phyloP scores from a whole-genome alignment of 2,329 filamentous ascomycete species.

The Colletotrichum sp. region DNA sequence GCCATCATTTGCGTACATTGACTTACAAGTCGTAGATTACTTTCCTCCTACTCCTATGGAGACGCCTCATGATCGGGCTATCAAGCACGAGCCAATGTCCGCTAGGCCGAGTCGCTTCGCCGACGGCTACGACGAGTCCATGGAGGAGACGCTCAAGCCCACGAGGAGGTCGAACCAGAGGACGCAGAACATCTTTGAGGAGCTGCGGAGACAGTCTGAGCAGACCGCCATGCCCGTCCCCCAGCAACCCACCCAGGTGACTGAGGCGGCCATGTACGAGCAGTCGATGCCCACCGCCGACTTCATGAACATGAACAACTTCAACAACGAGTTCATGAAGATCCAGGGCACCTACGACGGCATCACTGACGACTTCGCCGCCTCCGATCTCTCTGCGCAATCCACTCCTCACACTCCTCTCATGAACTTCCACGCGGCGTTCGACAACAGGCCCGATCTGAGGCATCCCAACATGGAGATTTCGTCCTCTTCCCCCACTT shows the following conservation, averaged over 20 bases:
- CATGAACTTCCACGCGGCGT: conserved; percentile 46
- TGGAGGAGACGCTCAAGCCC: conserved; percentile 71
- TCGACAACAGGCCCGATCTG: conserved; percentile 49
- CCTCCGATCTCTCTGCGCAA: conserved; percentile 54
- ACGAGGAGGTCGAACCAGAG: conserved; percentile 46
- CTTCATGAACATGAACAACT: conserved; percentile 59
- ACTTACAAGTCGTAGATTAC: conserved; percentile 51
- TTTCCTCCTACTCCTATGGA: conserved; percentile 72
- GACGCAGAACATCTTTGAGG: conserved; percentile 60
- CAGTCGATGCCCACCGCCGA: conserved; percentile 58
- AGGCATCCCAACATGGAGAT: conserved; percentile 25
- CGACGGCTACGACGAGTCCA: conserved; percentile 67
- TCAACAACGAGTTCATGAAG: conserved; percentile 50
- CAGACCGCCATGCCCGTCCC: conserved; percentile 41
- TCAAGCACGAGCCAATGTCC: conserved; percentile 41
- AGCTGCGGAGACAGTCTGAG: conserved; percentile 62
- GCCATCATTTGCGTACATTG: neutral
- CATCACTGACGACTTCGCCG: conserved; percentile 38
- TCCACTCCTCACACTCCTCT: conserved; percentile 58
- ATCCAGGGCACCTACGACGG: conserved; percentile 37
- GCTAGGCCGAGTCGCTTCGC: conserved; percentile 54
- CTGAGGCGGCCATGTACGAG: conserved; percentile 47
- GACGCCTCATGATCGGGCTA: conserved; percentile 58
- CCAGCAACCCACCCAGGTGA: conserved; percentile 12
- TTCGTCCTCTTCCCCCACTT: conserved; percentile 26